These are phyloP conservation scores for Podospora anserina DNA, from an alignment of 495 filamentous ascomycete genomes.

Conservation along the genomic window DNA sequence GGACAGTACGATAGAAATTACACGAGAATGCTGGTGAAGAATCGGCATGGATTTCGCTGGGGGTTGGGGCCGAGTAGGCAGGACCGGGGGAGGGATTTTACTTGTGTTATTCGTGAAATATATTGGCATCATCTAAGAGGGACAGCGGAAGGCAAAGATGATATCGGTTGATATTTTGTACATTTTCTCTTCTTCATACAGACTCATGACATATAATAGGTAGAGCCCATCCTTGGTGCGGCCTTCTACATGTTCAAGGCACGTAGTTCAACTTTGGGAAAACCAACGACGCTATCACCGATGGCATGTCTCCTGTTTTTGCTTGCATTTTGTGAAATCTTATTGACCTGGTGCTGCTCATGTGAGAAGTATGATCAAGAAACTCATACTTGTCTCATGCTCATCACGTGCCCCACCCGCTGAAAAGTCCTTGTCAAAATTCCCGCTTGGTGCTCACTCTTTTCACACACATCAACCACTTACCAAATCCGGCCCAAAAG, in stretches of 20 bases:
- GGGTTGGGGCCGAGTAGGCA: conserved; percentile 36
- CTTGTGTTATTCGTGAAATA: conserved; percentile 38
- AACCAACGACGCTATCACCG: no score
- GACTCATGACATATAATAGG: no score
- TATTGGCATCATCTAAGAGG: neutral
- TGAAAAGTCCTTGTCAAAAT: neutral
- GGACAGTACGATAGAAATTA: conserved; percentile 38
- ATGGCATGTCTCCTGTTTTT: no score
- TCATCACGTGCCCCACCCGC: conserved; percentile 26
- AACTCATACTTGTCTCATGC: conserved; percentile 5
- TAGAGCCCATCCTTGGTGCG: no score
- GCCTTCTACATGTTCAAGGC: no score
- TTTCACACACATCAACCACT: neutral
- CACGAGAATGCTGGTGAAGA: conserved; percentile 33
- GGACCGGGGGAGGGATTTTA: conserved; percentile 36
- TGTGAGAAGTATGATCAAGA: neutral
- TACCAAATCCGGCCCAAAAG: conserved; percentile 22
- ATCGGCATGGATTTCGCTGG: conserved; percentile 33
- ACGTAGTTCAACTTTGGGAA: no score
- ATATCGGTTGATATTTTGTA: no score
- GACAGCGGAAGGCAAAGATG: no score
- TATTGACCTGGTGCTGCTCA: neutral
- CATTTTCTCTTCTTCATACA: no score
- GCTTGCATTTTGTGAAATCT: no score
- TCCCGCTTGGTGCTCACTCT: neutral